Percentiles rank a stretch among this genome's conserved stretches.
These are phyloP conservation scores for Ilex aquifolium DNA, from an alignment of 257 asterid species.

Conservation along the genomic window DNA sequence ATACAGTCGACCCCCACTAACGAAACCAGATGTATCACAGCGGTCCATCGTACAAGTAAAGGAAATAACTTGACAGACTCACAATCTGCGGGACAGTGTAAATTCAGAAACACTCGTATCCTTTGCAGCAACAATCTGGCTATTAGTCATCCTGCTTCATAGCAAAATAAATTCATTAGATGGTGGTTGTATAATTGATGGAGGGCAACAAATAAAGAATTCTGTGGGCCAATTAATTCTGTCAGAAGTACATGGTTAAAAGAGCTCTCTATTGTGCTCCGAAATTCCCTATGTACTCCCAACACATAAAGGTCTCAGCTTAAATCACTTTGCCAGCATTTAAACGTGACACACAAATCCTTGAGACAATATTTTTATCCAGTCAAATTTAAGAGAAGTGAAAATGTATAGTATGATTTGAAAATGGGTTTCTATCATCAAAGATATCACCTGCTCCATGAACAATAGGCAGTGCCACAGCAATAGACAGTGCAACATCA, in stretches of 20 bases:
- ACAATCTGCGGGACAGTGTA: conserved; percentile 14
- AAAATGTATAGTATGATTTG: too few species aligned
- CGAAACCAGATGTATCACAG: conserved; percentile 55
- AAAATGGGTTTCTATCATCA: too few species aligned
- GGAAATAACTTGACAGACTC: conserved; percentile 15
- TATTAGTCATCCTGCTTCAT: conserved; percentile 30
- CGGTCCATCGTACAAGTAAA: conserved; percentile 42
- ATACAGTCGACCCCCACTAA: conserved; percentile 47
- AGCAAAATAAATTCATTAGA: conserved; percentile 13
- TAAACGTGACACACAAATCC: too few species aligned
- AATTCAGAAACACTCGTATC: conserved; percentile 7
- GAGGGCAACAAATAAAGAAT: neutral
- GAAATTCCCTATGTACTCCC: too few species aligned
- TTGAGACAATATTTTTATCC: too few species aligned
- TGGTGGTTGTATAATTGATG: neutral
- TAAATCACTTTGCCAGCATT: too few species aligned
- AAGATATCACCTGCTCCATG: neutral
- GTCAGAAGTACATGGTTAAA: neutral
- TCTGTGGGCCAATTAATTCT: neutral
- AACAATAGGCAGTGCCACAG: too few species aligned
- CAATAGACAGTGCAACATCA: too few species aligned
- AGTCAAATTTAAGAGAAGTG: too few species aligned
- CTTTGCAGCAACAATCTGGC: conserved; percentile 7
- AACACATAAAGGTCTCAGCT: too few species aligned
- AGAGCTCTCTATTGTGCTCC: too few species aligned